Conservation (phyloP, 768 basidiomycete genomes). For the Boletales sp. region DNA sequence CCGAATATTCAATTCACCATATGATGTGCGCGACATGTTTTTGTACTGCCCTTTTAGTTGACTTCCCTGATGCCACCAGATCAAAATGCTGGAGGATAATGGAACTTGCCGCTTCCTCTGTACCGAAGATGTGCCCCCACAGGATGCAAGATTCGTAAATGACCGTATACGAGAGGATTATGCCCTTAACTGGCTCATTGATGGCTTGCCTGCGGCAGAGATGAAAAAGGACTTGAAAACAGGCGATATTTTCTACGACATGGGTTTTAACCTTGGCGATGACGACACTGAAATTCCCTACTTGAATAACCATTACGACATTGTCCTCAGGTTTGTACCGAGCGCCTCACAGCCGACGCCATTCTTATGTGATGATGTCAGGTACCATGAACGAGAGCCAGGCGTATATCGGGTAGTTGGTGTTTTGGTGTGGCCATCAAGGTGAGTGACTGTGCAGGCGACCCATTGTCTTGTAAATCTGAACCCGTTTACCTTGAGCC, state of each 20-base stretch:
- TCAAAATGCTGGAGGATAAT: slow-evolving; percentile 78
- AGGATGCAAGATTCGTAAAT: slow-evolving; percentile 87
- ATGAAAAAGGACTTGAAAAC: slow-evolving; percentile 81
- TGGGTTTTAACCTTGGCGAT: slow-evolving; percentile 88
- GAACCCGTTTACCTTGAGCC: slow-evolving; percentile 36
- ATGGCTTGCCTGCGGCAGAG: slow-evolving; percentile 91
- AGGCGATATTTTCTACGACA: slow-evolving; percentile 86
- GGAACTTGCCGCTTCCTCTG: slow-evolving; percentile 78
- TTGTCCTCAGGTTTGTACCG: slow-evolving; percentile 60
- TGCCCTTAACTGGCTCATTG: slow-evolving; percentile 90
- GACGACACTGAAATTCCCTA: slow-evolving; percentile 65
- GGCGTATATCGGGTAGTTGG: slow-evolving; percentile 86
- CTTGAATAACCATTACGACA: slow-evolving; percentile 92
- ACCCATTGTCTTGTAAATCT: not conserved
- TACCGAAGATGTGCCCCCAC: slow-evolving; percentile 49
- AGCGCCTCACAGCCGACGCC: not conserved
- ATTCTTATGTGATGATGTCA: slow-evolving; percentile 29
- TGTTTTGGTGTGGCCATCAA: slow-evolving; percentile 78
- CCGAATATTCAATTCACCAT: slow-evolving; percentile 88
- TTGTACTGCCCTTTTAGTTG: not conserved
- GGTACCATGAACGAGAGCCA: slow-evolving; percentile 74
- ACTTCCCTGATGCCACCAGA: slow-evolving; percentile 37
- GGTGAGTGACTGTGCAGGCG: slow-evolving; percentile 24
- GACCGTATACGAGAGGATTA: slow-evolving; percentile 90
- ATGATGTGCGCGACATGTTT: slow-evolving; percentile 56